Evolutionary conservation across 2,329 filamentous ascomycete genomes (phyloP).

Genomic region (Epichloe scottii): DNA sequence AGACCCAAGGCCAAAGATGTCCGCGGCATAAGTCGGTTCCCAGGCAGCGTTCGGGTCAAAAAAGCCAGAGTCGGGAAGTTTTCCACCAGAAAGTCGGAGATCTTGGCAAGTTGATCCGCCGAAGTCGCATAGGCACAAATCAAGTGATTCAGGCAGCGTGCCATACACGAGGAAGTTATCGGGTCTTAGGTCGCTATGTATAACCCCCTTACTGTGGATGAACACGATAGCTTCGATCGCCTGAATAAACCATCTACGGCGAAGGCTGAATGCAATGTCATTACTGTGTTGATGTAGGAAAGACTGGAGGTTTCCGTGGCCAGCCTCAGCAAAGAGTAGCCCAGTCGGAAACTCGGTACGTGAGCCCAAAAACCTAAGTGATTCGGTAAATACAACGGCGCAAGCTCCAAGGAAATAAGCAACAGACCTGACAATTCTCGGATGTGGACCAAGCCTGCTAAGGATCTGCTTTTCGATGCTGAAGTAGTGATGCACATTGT

Average conservation of each 20-base stretch:
- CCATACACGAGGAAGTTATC: neutral
- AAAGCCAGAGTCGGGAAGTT: neutral
- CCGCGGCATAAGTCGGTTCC: neutral
- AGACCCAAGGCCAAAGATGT: neutral
- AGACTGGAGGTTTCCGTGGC: too few relatives aligned
- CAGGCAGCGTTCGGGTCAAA: neutral
- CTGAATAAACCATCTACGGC: neutral
- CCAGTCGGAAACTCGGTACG: neutral
- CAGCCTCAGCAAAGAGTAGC: too few relatives aligned
- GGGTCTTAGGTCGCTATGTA: neutral
- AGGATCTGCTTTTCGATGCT: constrained; percentile 7
- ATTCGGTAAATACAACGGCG: neutral
- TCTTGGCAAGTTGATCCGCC: neutral
- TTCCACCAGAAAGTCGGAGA: neutral
- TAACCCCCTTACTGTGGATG: neutral
- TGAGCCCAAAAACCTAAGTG: neutral
- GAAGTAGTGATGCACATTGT: constrained; percentile 4
- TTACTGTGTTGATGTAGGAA: neutral
- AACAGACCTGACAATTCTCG: constrained; percentile 5
- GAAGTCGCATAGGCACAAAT: neutral
- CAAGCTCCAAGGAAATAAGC: neutral
- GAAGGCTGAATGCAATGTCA: neutral
- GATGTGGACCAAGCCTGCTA: constrained; percentile 6
- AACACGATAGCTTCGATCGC: neutral
- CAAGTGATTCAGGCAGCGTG: neutral